These are phyloP conservation scores for Didymella segeticola DNA, from an alignment of 2,329 filamentous ascomycete genomes.

Conservation along the genomic window DNA sequence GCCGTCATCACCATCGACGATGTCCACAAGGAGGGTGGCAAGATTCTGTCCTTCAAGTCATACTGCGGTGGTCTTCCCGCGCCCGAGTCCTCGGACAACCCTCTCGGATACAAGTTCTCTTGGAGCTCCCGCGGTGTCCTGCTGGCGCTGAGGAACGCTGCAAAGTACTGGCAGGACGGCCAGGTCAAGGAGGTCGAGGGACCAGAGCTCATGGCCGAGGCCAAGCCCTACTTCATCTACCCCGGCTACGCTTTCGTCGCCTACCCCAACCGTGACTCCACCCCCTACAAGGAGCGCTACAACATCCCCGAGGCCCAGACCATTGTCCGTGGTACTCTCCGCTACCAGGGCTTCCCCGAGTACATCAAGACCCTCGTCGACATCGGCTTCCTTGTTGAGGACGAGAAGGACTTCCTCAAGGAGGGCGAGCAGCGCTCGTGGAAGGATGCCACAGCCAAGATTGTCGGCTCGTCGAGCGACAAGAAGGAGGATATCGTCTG, in stretches of 20 bases:
- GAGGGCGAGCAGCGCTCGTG: slow-evolving; percentile 68
- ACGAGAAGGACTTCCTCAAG: slow-evolving; percentile 69
- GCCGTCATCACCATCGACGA: slow-evolving; percentile 87
- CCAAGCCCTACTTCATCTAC: slow-evolving; percentile 91
- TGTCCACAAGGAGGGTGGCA: slow-evolving; percentile 86
- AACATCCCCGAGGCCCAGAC: slow-evolving; percentile 90
- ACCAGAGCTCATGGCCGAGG: slow-evolving; percentile 80
- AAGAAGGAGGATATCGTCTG: slow-evolving; percentile 73
- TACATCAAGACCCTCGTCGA: slow-evolving; percentile 89
- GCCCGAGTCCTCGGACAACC: slow-evolving; percentile 81
- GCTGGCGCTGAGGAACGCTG: slow-evolving; percentile 84
- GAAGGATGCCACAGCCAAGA: slow-evolving; percentile 83
- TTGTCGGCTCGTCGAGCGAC: slow-evolving; percentile 72
- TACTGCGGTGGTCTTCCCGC: slow-evolving; percentile 68
- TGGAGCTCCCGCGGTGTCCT: slow-evolving; percentile 80
- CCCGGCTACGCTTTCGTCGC: slow-evolving; percentile 88
- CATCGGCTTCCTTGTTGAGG: slow-evolving; percentile 84
- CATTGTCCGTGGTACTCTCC: slow-evolving; percentile 81
- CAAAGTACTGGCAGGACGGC: slow-evolving; percentile 81
- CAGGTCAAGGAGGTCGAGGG: slow-evolving; percentile 65
- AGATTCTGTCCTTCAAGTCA: slow-evolving; percentile 79
- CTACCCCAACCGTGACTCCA: slow-evolving; percentile 92
- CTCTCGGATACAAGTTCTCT: slow-evolving; percentile 92
- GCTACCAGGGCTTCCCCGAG: slow-evolving; percentile 89
- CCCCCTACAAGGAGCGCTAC: slow-evolving; percentile 86